phyloP scores from a whole-genome alignment of 108 stramenopile genomes.

The Ochromonas danica region DNA sequence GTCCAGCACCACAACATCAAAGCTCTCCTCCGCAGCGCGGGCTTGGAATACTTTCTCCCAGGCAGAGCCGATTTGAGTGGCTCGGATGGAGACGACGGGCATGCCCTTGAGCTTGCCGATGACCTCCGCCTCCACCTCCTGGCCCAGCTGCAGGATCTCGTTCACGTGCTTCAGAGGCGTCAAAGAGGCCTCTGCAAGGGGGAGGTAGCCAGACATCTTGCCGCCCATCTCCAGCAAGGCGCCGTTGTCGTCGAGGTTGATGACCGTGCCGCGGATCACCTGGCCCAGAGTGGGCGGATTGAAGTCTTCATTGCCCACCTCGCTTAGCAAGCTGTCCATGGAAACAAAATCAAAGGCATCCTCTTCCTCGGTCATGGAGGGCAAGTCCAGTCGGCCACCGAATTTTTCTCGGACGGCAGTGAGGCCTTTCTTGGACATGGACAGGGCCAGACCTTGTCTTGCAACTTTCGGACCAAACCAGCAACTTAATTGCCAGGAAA shows the following conservation, averaged over 20 bases:
- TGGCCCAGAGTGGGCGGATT: conserved; percentile 35
- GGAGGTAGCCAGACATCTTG: conserved; percentile 86
- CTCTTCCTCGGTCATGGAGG: not conserved
- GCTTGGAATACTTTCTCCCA: conserved; percentile 76
- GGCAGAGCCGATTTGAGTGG: conserved; percentile 82
- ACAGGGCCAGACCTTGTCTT: too few relatives aligned
- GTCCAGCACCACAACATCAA: conserved; percentile 79
- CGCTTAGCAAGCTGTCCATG: not conserved
- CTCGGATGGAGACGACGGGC: conserved; percentile 72
- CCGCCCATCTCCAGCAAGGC: conserved; percentile 71
- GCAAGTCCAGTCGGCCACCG: not conserved
- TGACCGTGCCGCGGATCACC: conserved; percentile 43
- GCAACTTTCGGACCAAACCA: too few relatives aligned
- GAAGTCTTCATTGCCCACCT: not conserved
- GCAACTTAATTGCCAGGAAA: too few relatives aligned
- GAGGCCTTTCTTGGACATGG: too few relatives aligned
- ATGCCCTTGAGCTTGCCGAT: conserved; percentile 72
- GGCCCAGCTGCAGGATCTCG: not conserved
- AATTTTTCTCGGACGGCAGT: too few relatives aligned
- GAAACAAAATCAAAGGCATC: not conserved
- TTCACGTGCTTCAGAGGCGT: conserved; percentile 48
- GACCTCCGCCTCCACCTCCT: conserved; percentile 61
- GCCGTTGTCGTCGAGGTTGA: conserved; percentile 44
- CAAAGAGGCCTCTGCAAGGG: conserved; percentile 72
- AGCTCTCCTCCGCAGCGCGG: conserved; percentile 70